phyloP scores from a whole-genome alignment of 148 eudicot species.

The Tetragonia tetragonoides region DNA sequence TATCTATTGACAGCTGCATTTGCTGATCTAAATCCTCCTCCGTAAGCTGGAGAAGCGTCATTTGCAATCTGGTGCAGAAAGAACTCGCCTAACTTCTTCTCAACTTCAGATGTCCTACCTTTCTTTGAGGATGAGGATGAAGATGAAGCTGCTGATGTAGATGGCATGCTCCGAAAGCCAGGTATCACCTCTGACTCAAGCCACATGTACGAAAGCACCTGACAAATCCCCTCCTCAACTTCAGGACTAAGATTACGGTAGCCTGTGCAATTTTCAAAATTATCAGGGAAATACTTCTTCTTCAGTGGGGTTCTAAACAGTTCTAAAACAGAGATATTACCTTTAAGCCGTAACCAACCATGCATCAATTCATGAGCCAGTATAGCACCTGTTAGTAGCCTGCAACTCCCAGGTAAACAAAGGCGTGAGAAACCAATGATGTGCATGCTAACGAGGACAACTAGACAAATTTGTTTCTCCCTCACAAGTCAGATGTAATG shows the following conservation, averaged over 20 bases:
- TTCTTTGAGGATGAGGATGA: conserved; percentile 66
- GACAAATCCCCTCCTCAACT: conserved; percentile 96
- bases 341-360: conserved; percentile 97
- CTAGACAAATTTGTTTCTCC: background rate
- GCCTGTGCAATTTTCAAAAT: conserved; percentile 38
- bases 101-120: conserved; percentile 72
- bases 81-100: conserved; percentile 78
- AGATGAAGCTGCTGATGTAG: conserved; percentile 56
- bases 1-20: conserved; percentile 79
- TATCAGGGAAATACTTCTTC: background rate
- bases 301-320: no score
- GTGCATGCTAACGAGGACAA: conserved; percentile 4
- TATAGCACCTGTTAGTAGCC: conserved; percentile 94
- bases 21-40: conserved; percentile 89
- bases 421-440: background rate
- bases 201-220: conserved; percentile 95
- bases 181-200: conserved; percentile 93
- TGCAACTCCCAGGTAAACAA: conserved; percentile 29
- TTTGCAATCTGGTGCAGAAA: conserved; percentile 88
- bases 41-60: conserved; percentile 89
- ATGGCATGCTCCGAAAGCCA: conserved; percentile 45
- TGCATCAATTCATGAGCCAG: conserved; percentile 98
- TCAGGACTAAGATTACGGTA: conserved; percentile 75
- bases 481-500: background rate
- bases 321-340: conserved; percentile 26